Percentiles rank a stretch among this genome's conserved stretches.
phyloP scores from a whole-genome alignment of 805 yeast species.

The Jamesozyma jinghongensis region DNA sequence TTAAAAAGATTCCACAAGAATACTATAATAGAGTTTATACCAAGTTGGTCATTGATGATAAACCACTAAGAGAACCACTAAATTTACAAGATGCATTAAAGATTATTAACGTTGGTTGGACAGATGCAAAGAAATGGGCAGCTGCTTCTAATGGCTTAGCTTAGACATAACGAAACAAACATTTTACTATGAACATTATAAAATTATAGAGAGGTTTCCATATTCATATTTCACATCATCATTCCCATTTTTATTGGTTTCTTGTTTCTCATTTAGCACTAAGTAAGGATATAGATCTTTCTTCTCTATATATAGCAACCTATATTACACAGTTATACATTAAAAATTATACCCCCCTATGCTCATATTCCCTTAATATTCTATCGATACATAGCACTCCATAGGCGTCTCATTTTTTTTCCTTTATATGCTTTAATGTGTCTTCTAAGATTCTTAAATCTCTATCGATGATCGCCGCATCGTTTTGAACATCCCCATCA shows the following conservation, averaged over 20 bases:
- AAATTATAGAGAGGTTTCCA: background rate
- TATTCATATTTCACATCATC: background rate
- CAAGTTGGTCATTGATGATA: slow-evolving; percentile 60
- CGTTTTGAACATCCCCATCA: slow-evolving; percentile 39
- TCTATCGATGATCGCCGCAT: slow-evolving; percentile 64
- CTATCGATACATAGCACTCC: too few species aligned
- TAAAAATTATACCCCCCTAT: background rate
- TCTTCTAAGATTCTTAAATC: slow-evolving; percentile 62
- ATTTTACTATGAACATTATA: background rate
- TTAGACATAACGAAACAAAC: slow-evolving; percentile 1
- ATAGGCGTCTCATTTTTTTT: slow-evolving; percentile 19
- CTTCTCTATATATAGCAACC: background rate
- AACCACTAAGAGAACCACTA: slow-evolving; percentile 57
- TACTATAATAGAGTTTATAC: slow-evolving; percentile 56
- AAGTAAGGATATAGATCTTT: slow-evolving; percentile 1
- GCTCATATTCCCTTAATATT: too few species aligned
- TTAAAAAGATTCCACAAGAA: slow-evolving; percentile 35
- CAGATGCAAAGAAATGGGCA: slow-evolving; percentile 66
- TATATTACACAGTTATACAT: background rate
- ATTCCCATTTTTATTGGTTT: slow-evolving; percentile 1
- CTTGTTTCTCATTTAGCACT: background rate
- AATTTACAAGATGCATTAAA: slow-evolving; percentile 64
- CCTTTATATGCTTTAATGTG: slow-evolving; percentile 35
- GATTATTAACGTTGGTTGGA: slow-evolving; percentile 81
- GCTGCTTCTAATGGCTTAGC: slow-evolving; percentile 34